Evolutionary conservation across 2,329 filamentous ascomycete species (phyloP).

Genomic region (Talaromyces marneffei): DNA sequence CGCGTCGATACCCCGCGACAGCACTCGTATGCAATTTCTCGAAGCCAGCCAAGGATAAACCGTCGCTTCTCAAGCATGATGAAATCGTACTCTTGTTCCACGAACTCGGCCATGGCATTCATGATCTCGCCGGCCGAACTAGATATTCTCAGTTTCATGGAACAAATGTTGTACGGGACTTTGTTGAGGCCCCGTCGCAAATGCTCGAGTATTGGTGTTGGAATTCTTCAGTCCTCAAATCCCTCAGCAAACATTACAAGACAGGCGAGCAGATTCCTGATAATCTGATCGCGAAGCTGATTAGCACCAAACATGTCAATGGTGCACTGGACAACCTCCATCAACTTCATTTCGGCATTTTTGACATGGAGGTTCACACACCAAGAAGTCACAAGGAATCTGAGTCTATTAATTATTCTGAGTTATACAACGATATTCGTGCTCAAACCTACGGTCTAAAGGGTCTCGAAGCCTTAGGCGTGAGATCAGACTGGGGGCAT

Average conservation of each 20-base stretch:
- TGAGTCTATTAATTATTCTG: conserved; percentile 43
- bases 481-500: conserved; percentile 46
- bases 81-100: conserved; percentile 53
- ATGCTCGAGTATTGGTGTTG: conserved; percentile 58
- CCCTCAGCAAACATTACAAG: conserved; percentile 48
- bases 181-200: conserved; percentile 53
- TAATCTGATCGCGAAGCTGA: conserved; percentile 45
- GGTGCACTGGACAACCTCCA: conserved; percentile 46
- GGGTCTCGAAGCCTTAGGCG: conserved; percentile 42
- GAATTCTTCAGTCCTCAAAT: conserved; percentile 47
- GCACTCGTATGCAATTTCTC: conserved; percentile 54
- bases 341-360: conserved; percentile 51
- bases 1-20: conserved; percentile 49
- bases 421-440: conserved; percentile 48
- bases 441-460: conserved; percentile 48
- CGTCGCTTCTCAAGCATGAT: conserved; percentile 51
- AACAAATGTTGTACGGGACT: conserved; percentile 49
- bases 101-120: conserved; percentile 53
- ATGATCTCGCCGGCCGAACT: conserved; percentile 50
- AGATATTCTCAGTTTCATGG: conserved; percentile 50
- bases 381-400: conserved; percentile 42
- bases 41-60: conserved; percentile 45
- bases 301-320: conserved; percentile 49
- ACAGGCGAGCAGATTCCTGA: conserved; percentile 45
- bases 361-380: conserved; percentile 52